phyloP scores from a whole-genome alignment of 345 rosid species.

The Raphanus raphanistrum region DNA sequence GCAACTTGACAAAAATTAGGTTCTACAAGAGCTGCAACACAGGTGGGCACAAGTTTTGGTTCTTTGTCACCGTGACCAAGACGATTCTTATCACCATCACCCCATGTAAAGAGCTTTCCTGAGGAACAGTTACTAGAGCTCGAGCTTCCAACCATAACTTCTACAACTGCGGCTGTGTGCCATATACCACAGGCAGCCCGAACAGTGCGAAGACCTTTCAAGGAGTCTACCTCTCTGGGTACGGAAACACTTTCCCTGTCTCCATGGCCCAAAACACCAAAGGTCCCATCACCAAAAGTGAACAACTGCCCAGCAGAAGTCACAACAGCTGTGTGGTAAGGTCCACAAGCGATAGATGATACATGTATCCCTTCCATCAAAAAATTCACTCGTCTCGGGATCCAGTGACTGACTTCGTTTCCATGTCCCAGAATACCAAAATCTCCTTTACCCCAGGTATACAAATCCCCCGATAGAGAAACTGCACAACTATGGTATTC shows the following conservation, averaged over 20 bases:
- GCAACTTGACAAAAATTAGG: slow-evolving; percentile 94
- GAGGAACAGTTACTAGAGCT: slow-evolving; percentile 92
- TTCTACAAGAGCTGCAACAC: slow-evolving; percentile 95
- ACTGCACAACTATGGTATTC: slow-evolving; percentile 73
- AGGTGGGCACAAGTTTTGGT: slow-evolving; percentile 84
- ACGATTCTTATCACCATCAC: slow-evolving; percentile 95
- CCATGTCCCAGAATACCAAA: slow-evolving; percentile 63
- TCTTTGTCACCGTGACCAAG: slow-evolving; percentile 99
- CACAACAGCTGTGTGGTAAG: slow-evolving; percentile 73
- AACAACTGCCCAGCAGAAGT: slow-evolving; percentile 68
- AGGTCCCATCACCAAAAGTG: slow-evolving; percentile 84
- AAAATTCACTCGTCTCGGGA: slow-evolving; percentile 55
- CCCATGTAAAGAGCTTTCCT: slow-evolving; percentile 98
- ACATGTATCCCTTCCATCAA: slow-evolving; percentile 62
- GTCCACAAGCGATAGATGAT: slow-evolving; percentile 68
- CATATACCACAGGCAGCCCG: slow-evolving; percentile 73
- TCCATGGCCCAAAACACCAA: slow-evolving; percentile 79
- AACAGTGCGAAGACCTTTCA: slow-evolving; percentile 59
- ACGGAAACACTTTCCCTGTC: slow-evolving; percentile 49
- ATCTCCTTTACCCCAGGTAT: slow-evolving; percentile 71
- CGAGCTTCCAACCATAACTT: slow-evolving; percentile 92
- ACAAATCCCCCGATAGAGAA: slow-evolving; percentile 63
- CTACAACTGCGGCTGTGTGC: slow-evolving; percentile 95
- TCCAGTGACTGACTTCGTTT: slow-evolving; percentile 59
- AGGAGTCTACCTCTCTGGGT: slow-evolving; percentile 69